Conservation (phyloP, 345 rosid genomes). For the Brassica incana region DNA sequence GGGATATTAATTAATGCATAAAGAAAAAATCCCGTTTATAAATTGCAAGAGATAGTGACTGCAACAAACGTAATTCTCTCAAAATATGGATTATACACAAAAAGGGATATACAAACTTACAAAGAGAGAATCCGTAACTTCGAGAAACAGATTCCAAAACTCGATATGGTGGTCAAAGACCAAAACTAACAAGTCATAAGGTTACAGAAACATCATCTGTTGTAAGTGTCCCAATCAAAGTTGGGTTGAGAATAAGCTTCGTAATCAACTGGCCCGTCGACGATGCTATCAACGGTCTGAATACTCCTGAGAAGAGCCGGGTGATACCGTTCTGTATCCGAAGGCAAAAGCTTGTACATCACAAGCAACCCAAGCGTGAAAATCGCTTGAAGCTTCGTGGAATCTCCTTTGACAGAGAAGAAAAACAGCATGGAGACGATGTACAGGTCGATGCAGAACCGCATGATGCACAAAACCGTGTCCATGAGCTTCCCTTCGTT, state of each 20-base stretch:
- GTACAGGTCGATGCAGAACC: constrained; percentile 87
- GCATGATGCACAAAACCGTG: constrained; percentile 74
- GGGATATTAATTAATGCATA: background rate
- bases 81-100: constrained; percentile 28
- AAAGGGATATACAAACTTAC: constrained; percentile 25
- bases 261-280: constrained; percentile 82
- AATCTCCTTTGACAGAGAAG: constrained; percentile 92
- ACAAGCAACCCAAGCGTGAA: constrained; percentile 84
- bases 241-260: constrained; percentile 88
- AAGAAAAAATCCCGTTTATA: background rate
- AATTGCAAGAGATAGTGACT: background rate
- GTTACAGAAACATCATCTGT: constrained; percentile 26
- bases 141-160: background rate
- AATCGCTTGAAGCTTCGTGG: constrained; percentile 94
- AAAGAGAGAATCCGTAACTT: constrained; percentile 1
- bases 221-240: constrained; percentile 87
- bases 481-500: constrained; percentile 99
- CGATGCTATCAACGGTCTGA: constrained; percentile 71
- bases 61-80: constrained; percentile 8
- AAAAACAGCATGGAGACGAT: constrained; percentile 81
- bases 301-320: constrained; percentile 73
- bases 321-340: constrained; percentile 60
- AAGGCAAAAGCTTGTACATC: constrained; percentile 82
- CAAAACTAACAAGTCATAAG: constrained; percentile 17
- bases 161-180: constrained; percentile 14